Percentiles rank a stretch among this genome's conserved stretches.
Conservation (phyloP, 2,329 filamentous ascomycete species). For the Fusarium chuoi region DNA sequence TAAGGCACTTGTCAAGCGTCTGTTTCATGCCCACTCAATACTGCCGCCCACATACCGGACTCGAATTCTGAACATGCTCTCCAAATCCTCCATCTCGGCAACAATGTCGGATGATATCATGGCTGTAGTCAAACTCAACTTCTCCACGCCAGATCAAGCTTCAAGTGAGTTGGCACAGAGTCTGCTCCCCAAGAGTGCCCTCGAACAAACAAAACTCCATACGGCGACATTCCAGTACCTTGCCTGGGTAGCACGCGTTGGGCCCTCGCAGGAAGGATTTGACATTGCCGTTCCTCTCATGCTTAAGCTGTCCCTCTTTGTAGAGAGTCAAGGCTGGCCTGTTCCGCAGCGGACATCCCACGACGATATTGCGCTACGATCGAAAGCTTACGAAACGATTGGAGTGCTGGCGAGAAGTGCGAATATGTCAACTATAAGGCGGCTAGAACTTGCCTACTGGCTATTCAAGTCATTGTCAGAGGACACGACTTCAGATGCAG, state of each 20-base stretch:
- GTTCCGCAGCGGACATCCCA: slow-evolving; percentile 65
- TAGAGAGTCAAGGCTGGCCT: slow-evolving; percentile 87
- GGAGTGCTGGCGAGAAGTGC: slow-evolving; percentile 79
- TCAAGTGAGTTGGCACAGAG: slow-evolving; percentile 19
- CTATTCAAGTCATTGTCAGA: slow-evolving; percentile 85
- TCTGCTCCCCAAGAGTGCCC: slow-evolving; percentile 60
- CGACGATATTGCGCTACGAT: slow-evolving; percentile 75
- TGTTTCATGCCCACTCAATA: slow-evolving; percentile 81
- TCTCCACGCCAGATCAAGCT: slow-evolving; percentile 48
- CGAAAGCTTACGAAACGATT: slow-evolving; percentile 89
- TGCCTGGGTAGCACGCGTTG: slow-evolving; percentile 85
- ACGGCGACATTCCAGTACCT: slow-evolving; percentile 87
- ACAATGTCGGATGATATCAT: slow-evolving; percentile 75
- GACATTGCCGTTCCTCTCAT: slow-evolving; percentile 76
- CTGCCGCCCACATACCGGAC: slow-evolving; percentile 78
- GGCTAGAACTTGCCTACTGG: slow-evolving; percentile 72
- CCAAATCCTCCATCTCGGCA: slow-evolving; percentile 80
- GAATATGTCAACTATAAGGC: slow-evolving; percentile 63
- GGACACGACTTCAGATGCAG: slow-evolving; percentile 79
- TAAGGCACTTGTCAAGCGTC: slow-evolving; percentile 65
- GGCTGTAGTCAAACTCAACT: slow-evolving; percentile 75
- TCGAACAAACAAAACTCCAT: slow-evolving; percentile 83
- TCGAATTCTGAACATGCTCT: slow-evolving; percentile 78
- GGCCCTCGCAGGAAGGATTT: slow-evolving; percentile 67
- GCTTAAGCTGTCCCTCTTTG: slow-evolving; percentile 74